Percentiles rank a stretch among this genome's conserved stretches.
Conservation (phyloP, 2,329 filamentous ascomycete genomes). For the Botrytis sinoallii region DNA sequence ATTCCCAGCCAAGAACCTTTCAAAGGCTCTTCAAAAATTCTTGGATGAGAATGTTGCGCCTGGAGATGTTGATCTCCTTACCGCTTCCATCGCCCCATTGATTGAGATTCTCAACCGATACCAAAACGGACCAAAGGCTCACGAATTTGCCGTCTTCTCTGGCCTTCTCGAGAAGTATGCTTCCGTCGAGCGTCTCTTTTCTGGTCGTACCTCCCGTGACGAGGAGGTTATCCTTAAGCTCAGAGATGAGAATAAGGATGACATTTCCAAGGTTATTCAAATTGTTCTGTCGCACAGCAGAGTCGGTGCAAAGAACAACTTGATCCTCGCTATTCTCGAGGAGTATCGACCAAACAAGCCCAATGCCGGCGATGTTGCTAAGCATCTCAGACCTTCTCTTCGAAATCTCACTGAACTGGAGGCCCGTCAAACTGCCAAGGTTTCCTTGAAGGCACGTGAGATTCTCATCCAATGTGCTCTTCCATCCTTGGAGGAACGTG, state of each 20-base stretch:
- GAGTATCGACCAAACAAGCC: slow-evolving; percentile 95
- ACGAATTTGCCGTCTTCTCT: slow-evolving; percentile 82
- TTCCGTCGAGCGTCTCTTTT: slow-evolving; percentile 82
- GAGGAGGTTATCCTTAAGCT: slow-evolving; percentile 93
- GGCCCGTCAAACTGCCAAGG: slow-evolving; percentile 81
- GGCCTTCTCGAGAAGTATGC: slow-evolving; percentile 78
- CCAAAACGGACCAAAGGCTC: slow-evolving; percentile 80
- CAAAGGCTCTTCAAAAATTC: slow-evolving; percentile 83
- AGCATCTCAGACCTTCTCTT: slow-evolving; percentile 78
- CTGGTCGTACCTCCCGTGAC: slow-evolving; percentile 77
- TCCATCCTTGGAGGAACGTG: slow-evolving; percentile 92
- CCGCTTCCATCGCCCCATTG: slow-evolving; percentile 70
- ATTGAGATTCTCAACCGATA: slow-evolving; percentile 77
- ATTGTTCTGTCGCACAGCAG: slow-evolving; percentile 91
- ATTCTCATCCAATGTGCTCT: slow-evolving; percentile 96
- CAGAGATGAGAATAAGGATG: slow-evolving; percentile 94
- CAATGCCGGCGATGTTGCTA: slow-evolving; percentile 80
- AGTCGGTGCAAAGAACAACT: slow-evolving; percentile 88
- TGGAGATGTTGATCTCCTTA: slow-evolving; percentile 70
- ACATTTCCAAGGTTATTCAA: slow-evolving; percentile 78
- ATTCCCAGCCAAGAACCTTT: slow-evolving; percentile 86
- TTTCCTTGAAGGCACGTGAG: slow-evolving; percentile 94
- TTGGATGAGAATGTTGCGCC: slow-evolving; percentile 78
- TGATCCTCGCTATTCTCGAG: slow-evolving; percentile 86
- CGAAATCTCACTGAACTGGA: slow-evolving; percentile 89